These are phyloP conservation scores for Cyathus striatus DNA, from an alignment of 768 basidiomycete species.

Conservation along the genomic window DNA sequence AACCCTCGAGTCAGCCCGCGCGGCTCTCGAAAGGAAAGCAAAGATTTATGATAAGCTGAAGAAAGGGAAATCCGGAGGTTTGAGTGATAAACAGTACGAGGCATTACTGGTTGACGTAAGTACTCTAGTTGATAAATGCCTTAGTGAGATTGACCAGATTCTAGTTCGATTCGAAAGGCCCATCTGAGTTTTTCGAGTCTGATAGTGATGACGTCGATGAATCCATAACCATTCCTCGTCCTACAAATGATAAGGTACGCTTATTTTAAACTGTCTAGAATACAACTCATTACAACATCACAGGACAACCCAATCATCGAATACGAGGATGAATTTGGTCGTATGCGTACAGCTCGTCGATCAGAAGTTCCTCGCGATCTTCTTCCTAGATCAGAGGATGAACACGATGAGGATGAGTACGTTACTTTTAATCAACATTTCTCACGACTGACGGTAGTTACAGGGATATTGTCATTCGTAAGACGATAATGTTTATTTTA, in stretches of 20 bases:
- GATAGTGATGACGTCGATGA: constrained; percentile 80
- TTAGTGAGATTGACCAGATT: constrained; percentile 1
- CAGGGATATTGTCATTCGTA: constrained; percentile 61
- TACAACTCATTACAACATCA: neutral
- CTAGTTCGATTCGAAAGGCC: constrained; percentile 64
- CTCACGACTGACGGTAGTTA: constrained; percentile 7
- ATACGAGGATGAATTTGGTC: constrained; percentile 85
- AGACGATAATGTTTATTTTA: constrained; percentile 8
- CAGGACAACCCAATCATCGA: constrained; percentile 79
- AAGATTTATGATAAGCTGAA: constrained; percentile 75
- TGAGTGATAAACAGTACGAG: constrained; percentile 72
- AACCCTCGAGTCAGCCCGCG: constrained; percentile 68
- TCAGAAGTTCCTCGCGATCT: constrained; percentile 78
- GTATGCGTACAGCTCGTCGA: constrained; percentile 58
- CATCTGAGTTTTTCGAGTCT: constrained; percentile 47
- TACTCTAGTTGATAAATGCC: constrained; percentile 1
- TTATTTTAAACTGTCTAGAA: neutral
- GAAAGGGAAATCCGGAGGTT: constrained; percentile 73
- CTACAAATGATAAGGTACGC: constrained; percentile 34
- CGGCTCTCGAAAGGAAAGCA: constrained; percentile 71
- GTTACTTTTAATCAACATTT: constrained; percentile 15
- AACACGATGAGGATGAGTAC: constrained; percentile 55
- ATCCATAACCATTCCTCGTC: constrained; percentile 57
- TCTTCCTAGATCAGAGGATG: constrained; percentile 36
- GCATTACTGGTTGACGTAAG: constrained; percentile 74